These are phyloP conservation scores for Mycena sp. DNA, from an alignment of 1,284 basidiomycete species.

Conservation along the genomic window DNA sequence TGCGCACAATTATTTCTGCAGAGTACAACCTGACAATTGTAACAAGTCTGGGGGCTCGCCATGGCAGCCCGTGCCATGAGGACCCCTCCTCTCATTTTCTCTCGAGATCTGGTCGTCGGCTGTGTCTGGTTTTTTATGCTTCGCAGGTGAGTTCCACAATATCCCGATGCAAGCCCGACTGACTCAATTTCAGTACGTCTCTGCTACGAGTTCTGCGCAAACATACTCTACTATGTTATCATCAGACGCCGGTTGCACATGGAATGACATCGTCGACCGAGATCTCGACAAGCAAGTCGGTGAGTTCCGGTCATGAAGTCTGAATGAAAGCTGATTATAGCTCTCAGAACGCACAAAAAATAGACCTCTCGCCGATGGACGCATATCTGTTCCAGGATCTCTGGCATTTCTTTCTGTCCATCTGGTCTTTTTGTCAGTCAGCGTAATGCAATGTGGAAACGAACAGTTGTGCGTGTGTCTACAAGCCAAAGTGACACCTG, in stretches of 20 bases:
- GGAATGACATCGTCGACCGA: conserved; percentile 33
- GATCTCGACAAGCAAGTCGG: conserved; percentile 31
- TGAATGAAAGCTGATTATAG: too few relatives aligned
- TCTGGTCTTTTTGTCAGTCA: neutral
- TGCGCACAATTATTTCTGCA: neutral
- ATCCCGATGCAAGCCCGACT: neutral
- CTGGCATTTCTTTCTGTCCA: neutral
- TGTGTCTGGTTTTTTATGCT: conserved; percentile 1
- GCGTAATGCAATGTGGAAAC: neutral
- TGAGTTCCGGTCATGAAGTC: neutral
- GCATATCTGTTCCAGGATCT: conserved; percentile 1
- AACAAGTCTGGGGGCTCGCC: neutral
- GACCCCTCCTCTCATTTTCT: neutral
- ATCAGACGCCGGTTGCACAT: conserved; percentile 29
- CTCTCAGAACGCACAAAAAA: conserved; percentile 31
- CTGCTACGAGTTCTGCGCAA: too few relatives aligned
- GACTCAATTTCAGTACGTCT: neutral
- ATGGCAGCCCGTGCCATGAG: neutral
- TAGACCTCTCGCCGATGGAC: conserved; percentile 26
- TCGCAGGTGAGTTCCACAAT: neutral
- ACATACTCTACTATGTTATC: neutral
- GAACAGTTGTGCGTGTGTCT: neutral
- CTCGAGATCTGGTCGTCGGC: neutral
- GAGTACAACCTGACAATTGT: neutral
- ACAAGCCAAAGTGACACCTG: neutral